These are phyloP conservation scores for Brassica incana DNA, from an alignment of 345 rosid genomes.

Conservation along the genomic window DNA sequence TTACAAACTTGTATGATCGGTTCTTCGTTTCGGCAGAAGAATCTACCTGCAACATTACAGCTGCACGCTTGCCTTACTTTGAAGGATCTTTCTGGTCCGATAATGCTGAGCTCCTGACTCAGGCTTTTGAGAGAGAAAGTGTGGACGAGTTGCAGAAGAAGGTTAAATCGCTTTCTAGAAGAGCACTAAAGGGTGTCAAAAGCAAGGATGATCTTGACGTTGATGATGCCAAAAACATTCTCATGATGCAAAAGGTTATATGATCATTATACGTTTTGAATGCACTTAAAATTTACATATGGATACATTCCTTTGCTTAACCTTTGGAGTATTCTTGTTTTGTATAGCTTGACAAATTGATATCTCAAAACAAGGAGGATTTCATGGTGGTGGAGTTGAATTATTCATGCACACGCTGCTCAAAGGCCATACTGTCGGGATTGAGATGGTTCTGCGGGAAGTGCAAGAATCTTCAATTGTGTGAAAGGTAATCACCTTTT, in stretches of 20 bases:
- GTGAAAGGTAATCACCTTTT: constrained; percentile 48
- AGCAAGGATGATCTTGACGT: constrained; percentile 18
- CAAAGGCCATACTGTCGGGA: constrained; percentile 48
- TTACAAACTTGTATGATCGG: constrained; percentile 50
- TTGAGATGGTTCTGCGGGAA: constrained; percentile 58
- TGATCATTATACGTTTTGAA: neutral
- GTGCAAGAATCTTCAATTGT: constrained; percentile 67
- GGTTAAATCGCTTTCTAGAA: constrained; percentile 26
- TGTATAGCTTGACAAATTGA: constrained; percentile 51
- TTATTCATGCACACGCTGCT: constrained; percentile 54
- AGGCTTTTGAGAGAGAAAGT: constrained; percentile 35
- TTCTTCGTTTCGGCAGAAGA: constrained; percentile 43
- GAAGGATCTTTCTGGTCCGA: constrained; percentile 60
- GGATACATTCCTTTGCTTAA: constrained; percentile 1
- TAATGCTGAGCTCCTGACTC: constrained; percentile 43
- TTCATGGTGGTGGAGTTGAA: constrained; percentile 59
- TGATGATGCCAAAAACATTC: constrained; percentile 47
- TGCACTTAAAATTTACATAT: neutral
- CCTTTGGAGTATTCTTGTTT: constrained; percentile 10
- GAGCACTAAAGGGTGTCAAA: constrained; percentile 35
- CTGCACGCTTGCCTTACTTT: constrained; percentile 58
- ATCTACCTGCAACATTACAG: constrained; percentile 40
- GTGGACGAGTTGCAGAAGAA: constrained; percentile 25
- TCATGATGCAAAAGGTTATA: constrained; percentile 52
- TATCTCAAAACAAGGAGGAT: constrained; percentile 55